Base-by-base conservation (phyloP, 331 rosid species). In the Cucumis variabilis region DNA sequence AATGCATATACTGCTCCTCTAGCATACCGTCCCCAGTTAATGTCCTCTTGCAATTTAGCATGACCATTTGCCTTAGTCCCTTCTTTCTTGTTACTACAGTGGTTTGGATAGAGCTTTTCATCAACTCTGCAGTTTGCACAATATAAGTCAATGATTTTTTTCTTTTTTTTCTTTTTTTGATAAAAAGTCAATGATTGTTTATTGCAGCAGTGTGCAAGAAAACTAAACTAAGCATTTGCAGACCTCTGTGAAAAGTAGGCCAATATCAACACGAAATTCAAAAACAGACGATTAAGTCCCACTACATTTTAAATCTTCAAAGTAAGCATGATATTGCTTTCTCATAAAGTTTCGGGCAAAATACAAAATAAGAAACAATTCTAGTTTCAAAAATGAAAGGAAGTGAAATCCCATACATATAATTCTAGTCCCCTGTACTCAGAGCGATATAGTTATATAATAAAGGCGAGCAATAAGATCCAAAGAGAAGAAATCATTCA, bases 21-120 rank as follows among this genome's bases (percentile, higher is more conserved):
- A 84, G 96, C 98, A 93, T 95, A 97, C 89, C 94, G 91, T 87
- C 98, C 98, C 99, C 99, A 97, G 7, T 90, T 66, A 90, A 91
- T 89, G 90, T 97, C 95, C 80, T 93, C 98, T 50, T 86, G 70
- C 83, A 9, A 75, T 89, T 83, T 82, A 9, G 94, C 85, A 87
- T 88, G 90, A 88, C 78, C 92, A 81, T 90, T 88, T 79, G 62
- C 91, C 83, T 65, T 46, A 30, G 79, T 73, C 92, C 83, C 86
- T 65, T 84, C 85, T 71, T 89, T 87, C 75, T 41, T 55, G 78
- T 53, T 72, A 33, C 58, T n/a, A 44, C 58, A n/a, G 84, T 80
- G 90, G 81, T 71, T 78, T 88, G 94, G 89, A 83, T 72, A 44
- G 79, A 88, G 94, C 78, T 84, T 90, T 92, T 94, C 98, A 86